Conservation (phyloP, 225 moss, liverwort and hornwort species). For the Straminergon stramineum region DNA sequence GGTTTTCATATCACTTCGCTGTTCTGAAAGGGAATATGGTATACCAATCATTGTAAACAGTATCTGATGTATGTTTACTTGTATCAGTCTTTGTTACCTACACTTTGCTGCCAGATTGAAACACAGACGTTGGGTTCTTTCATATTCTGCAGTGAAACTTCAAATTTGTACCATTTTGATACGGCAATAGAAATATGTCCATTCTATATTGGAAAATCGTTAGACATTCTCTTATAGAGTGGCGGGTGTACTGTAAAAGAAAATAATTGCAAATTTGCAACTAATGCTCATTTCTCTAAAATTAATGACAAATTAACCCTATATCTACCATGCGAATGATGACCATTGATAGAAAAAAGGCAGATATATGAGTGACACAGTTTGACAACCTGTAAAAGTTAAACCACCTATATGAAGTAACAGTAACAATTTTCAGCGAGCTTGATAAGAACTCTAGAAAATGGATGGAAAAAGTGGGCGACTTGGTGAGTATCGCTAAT, state of each 20-base stretch:
- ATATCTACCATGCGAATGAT: neutral
- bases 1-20: accelerated
- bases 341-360: too few relatives aligned
- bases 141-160: too few relatives aligned
- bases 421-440: accelerated
- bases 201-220: accelerated
- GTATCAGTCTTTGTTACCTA: too few relatives aligned
- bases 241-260: accelerated
- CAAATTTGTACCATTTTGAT: accelerated
- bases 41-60: too few relatives aligned
- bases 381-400: accelerated
- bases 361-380: accelerated
- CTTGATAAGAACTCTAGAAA: accelerated
- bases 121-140: accelerated
- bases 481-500: accelerated
- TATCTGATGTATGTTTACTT: neutral
- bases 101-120: too few relatives aligned
- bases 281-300: accelerated
- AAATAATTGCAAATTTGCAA: accelerated
- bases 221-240: accelerated
- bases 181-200: accelerated
- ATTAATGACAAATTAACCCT: too few relatives aligned
- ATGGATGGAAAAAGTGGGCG: accelerated
- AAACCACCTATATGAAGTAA: accelerated
- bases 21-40: too few relatives aligned